Evolutionary conservation across 108 stramenopile genomes (phyloP).

Genomic region (Pseudonitzschia multiseries): DNA sequence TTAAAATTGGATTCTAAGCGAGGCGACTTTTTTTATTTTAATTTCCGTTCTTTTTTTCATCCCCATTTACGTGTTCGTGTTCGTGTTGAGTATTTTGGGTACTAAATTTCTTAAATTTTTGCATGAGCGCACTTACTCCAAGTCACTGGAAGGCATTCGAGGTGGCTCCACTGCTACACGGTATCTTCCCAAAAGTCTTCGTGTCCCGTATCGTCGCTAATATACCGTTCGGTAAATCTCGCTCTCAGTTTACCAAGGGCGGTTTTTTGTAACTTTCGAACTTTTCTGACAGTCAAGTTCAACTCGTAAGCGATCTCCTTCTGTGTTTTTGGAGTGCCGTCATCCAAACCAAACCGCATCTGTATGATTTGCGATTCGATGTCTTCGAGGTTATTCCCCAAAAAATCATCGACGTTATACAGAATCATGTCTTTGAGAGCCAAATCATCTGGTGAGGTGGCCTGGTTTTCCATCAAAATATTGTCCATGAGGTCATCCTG

Average conservation of each 20-base stretch:
- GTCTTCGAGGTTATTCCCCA: constrained; percentile 41
- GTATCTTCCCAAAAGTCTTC: constrained; percentile 30
- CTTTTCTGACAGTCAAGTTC: constrained; percentile 18
- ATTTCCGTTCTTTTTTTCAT: no score
- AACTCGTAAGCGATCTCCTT: constrained; percentile 31
- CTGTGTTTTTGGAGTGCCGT: constrained; percentile 30
- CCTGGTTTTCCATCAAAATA: constrained; percentile 1
- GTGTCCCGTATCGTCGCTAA: constrained; percentile 23
- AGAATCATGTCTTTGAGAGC: constrained; percentile 46
- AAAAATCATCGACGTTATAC: constrained; percentile 52
- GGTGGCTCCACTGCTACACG: constrained; percentile 8
- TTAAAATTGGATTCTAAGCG: no score
- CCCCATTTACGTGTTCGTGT: no score
- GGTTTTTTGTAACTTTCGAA: constrained; percentile 30
- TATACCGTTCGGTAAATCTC: constrained; percentile 25
- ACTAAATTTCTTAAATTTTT: no score
- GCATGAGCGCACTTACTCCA: no score
- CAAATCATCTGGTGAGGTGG: constrained; percentile 45
- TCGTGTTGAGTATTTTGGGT: no score
- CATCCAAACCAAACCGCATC: constrained; percentile 58
- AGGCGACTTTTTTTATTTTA: no score
- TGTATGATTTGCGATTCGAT: constrained; percentile 53
- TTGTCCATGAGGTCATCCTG: constrained; percentile 3
- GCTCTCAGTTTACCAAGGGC: constrained; percentile 32
- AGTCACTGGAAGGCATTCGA: no score